Evolutionary conservation across 2,329 filamentous ascomycete genomes (phyloP), one percentile per base, ranked within the genome.

Genomic region (Penicillium polonicum): DNA sequence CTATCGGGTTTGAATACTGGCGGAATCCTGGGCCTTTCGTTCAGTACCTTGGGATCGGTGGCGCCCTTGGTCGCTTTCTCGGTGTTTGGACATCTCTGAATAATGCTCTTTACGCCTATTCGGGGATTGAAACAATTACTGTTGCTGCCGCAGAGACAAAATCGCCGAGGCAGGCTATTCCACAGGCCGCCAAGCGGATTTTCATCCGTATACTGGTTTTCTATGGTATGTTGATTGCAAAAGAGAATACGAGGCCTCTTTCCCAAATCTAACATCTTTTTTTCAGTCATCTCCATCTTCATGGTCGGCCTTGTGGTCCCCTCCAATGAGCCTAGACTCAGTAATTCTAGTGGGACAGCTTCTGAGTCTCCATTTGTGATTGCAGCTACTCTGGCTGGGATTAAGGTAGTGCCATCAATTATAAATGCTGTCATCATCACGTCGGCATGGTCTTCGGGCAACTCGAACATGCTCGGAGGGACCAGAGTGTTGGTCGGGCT

Each of bases 351-450:
- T 17, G 56, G 56, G 1, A 58, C 56, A 36, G 56, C 52, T 19
- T 46, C 36, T 2, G 23, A 55, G 31, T 58, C 56, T 17, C 56
- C 56, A 7, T 58, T 58, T 39, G 56, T 58, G 6, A 55, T 58
- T 17, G 56, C 56, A 27, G 49, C 50, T 7, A 42, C 21, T n/a
- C 57, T 53, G 4, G 48, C 57, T n/a, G 52, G 52, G 5, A 38
- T 59, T n/a, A 48, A 42, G 9, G 48, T 42, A 8, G 48, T 59
- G 10, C 57, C 52, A 21, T 36, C 46, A 23, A 59, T 59, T n/a
- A 60, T 60, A n/a, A 60, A 60, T 43, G 57, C 52, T 43, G 57
- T 56, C 2, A 44, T 59, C 4, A 48, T 48, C 45, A 59, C 52
- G 17, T 59, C 57, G 13, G 57, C 57, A 8, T 50, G 55, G 33